Conservation (phyloP, 768 basidiomycete species). For the Russula olivacea region DNA sequence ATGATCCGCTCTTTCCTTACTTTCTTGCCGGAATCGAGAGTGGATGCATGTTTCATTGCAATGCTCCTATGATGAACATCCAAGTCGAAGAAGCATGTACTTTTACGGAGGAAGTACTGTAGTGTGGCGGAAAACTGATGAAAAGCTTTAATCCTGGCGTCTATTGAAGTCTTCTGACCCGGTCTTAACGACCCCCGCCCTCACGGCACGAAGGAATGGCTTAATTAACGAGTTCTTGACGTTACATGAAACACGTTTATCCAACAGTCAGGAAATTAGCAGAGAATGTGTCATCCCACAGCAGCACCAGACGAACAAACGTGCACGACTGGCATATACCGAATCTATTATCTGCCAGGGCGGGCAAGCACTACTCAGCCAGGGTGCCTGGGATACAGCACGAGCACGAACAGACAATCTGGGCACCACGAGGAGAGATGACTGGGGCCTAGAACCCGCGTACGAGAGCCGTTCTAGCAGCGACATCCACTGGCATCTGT, state of each 20-base stretch:
- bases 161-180: neutral
- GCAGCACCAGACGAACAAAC: neutral
- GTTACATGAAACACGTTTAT: neutral
- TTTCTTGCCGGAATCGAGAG: neutral
- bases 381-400: too few relatives aligned
- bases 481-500: neutral
- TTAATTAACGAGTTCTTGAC: neutral
- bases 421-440: neutral
- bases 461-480: neutral
- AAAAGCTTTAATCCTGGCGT: neutral
- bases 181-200: too few relatives aligned
- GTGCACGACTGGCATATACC: too few relatives aligned
- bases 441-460: neutral
- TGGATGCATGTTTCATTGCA: neutral
- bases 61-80: neutral
- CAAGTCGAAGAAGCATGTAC: neutral
- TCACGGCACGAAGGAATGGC: neutral
- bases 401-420: too few relatives aligned
- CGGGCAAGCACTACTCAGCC: too few relatives aligned
- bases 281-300: neutral
- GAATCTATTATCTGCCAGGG: too few relatives aligned
- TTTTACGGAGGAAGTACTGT: neutral
- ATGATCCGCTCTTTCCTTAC: neutral
- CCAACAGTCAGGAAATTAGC: neutral
- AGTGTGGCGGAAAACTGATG: neutral